Evolutionary conservation across 257 asterid genomes (phyloP), one percentile per base, ranked within the genome.

Genomic region (Haberlea rhodopensis): DNA sequence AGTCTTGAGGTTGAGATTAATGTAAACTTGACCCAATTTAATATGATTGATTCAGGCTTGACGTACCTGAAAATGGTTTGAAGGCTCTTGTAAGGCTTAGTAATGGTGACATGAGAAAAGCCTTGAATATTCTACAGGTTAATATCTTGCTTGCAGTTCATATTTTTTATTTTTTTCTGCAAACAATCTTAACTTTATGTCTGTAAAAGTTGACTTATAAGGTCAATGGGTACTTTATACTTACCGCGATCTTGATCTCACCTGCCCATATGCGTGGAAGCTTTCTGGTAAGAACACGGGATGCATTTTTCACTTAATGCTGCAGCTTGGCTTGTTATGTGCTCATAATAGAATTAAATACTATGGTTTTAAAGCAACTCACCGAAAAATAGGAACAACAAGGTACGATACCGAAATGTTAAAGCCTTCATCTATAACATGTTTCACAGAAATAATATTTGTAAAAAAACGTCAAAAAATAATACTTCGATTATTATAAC

Each of bases 61-160:
- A 87, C 78, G 97, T 94, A 53, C 80, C 92, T 62, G 97, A 94
- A 68, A 67, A 73, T 80, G 97, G 97, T 62, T 49, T 94, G 76
- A 90, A 79, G 80, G 99, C 96, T 57, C 94, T 94, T 72, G 95
- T 90, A 61, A 85, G 88, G 68, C 96, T 94, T 61, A 70, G 96
- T 77, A 84, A 78, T 71, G 99, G 99, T 68, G 99, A 94, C 79
- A 94, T 94, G 97, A 83, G 99, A 68, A 94, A 94, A 73, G 96
- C 96, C 71, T 77, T 94, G 76, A 94, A 94, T 78, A 94, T 90
- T 75, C 78, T 94, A 80, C 99, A 94, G 95, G 99, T 92, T 54
- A 62, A 25, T 66, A 65, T 66, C 63, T 66, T 66, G 68, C 32
- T 77, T 53, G 57, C 58, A 16, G 58, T 60, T 70, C 45, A 34